phyloP scores from a whole-genome alignment of 2,329 filamentous ascomycete species.

The Thielaviopsis punctulata region DNA sequence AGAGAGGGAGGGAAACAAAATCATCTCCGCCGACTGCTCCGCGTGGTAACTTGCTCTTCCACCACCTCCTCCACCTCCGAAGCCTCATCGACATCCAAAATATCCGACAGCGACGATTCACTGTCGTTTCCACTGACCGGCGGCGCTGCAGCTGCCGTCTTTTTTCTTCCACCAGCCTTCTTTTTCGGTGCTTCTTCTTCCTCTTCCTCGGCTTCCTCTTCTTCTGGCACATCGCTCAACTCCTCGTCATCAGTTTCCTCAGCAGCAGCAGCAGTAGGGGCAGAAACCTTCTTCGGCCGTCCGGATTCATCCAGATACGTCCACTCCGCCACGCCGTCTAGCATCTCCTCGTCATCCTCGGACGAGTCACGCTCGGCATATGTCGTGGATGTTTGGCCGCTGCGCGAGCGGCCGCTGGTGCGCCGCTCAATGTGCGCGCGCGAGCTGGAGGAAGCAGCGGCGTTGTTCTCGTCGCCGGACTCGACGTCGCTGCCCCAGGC shows the following conservation, averaged over 20 bases:
- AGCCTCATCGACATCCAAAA: slow-evolving; percentile 9
- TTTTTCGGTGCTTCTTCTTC: slow-evolving; percentile 3
- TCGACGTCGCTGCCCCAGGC: slow-evolving; percentile 14
- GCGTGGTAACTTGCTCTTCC: background rate
- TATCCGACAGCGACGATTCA: slow-evolving; percentile 11
- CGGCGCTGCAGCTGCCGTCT: background rate
- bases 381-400: slow-evolving; percentile 22
- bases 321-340: slow-evolving; percentile 42
- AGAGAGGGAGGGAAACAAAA: slow-evolving; percentile 1
- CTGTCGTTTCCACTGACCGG: slow-evolving; percentile 1
- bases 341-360: slow-evolving; percentile 44
- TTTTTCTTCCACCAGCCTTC: background rate
- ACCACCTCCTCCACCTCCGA: slow-evolving; percentile 1
- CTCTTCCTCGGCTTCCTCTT: slow-evolving; percentile 14
- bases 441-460: background rate
- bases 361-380: slow-evolving; percentile 41
- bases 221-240: slow-evolving; percentile 11
- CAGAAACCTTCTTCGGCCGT: slow-evolving; percentile 12
- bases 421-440: slow-evolving; percentile 30
- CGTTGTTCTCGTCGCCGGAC: slow-evolving; percentile 5
- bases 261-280: too few relatives aligned
- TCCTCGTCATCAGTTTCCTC: slow-evolving; percentile 13
- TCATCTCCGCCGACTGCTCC: slow-evolving; percentile 1
- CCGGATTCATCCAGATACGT: slow-evolving; percentile 27
- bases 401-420: slow-evolving; percentile 35